Evolutionary conservation across 1,284 basidiomycete genomes (phyloP), one percentile per base, ranked within the genome.

Genomic region (Inonotus hispidus): DNA sequence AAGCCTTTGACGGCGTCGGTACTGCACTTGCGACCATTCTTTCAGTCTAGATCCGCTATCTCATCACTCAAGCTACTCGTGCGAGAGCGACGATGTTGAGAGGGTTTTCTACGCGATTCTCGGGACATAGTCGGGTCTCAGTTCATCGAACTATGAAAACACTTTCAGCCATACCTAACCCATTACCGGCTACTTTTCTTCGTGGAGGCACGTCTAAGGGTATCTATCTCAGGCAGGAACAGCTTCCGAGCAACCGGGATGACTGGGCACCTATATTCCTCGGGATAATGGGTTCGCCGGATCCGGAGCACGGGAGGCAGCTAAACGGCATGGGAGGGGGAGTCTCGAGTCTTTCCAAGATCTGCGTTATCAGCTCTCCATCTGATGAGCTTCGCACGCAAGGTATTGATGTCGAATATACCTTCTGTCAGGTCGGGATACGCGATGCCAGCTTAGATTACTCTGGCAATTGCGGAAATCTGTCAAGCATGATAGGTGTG

Each of bases 251-350:
- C 4, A 74, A 81, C 59, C 74, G 71, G 6, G 69, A 76, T 0
- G 71, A 80, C 65, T 88, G 86, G 85, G 71, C 74, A 16, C 73
- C 74, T 21, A 82, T 92, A 58, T 86, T 93, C 65, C 81, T 87
- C 16, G 80, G 84, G 0, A 80, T 89, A n/a, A 90, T 93, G 88
- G 92, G 92, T 16, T 91, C 88, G 1, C 92, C 92, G 0, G 92
- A 94, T 68, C 80, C 86, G 0, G 73, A 77, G 53, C 78, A 91
- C 68, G 83, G 82, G 3, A 78, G 90, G 11, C 92, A 94, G 73
- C 79, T 93, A 21, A 87, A 93, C 67, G 92, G 87, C 5, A 88
- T 89, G 85, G 92, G 92, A 8, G 91, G 92, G 2, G 92, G 92
- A 1, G 76, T 90, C 37, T 88, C 85, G 4, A 90, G 87, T 57